Conservation (phyloP, 768 basidiomycete species). For the Boletales sp. region DNA sequence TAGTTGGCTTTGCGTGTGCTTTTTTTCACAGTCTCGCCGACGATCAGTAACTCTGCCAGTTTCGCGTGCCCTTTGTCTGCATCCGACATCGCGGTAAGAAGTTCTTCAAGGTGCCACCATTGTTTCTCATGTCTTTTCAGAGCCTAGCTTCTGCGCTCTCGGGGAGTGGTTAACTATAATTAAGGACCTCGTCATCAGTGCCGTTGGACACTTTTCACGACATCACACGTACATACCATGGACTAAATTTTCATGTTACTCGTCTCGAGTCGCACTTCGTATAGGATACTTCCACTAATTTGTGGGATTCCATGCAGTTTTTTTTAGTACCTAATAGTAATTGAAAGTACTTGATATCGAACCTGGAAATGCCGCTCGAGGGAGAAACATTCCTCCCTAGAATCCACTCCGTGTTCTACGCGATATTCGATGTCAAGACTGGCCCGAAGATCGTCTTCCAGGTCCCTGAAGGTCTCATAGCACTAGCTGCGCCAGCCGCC, state of each 20-base stretch:
- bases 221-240: conserved; percentile 17
- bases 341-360: no score
- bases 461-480: conserved; percentile 89
- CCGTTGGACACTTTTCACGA: conserved; percentile 5
- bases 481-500: conserved; percentile 34
- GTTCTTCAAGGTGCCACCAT: neutral
- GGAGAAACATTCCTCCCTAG: conserved; percentile 72
- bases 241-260: conserved; percentile 11
- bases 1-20: conserved; percentile 65
- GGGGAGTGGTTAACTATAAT: conserved; percentile 2
- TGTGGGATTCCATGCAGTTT: neutral
- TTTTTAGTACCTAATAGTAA: no score
- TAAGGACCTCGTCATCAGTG: neutral
- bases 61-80: conserved; percentile 62
- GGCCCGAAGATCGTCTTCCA: conserved; percentile 92
- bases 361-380: conserved; percentile 37
- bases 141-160: conserved; percentile 14
- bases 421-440: conserved; percentile 80
- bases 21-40: conserved; percentile 63
- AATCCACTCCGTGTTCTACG: conserved; percentile 89
- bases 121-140: conserved; percentile 18
- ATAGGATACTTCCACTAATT: conserved; percentile 1
- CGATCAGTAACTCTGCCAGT: conserved; percentile 54
- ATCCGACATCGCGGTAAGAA: conserved; percentile 23
- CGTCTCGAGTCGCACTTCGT: neutral